Evolutionary conservation across 2,329 filamentous ascomycete genomes (phyloP), one percentile per base, ranked within the genome.

Genomic region (Lanzia echinophila): DNA sequence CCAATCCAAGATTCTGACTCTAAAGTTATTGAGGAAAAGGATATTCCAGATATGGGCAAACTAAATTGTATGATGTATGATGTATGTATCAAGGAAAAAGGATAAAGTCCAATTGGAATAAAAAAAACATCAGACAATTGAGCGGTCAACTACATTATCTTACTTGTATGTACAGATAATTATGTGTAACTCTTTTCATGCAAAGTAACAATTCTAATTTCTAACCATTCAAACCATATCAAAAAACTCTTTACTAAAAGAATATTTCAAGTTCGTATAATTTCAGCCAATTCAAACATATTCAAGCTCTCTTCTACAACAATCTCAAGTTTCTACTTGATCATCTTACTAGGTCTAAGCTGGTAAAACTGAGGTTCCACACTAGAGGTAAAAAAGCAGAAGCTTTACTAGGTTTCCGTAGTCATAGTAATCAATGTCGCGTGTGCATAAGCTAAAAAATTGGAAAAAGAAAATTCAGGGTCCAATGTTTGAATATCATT

Each of bases 361-460:
- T 8, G 24, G 24, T 28, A 28, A 28, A 28, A 28, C 24, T 28
- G n/a, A n/a, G n/a, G n/a, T n/a, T 39, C 36, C 36, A 39, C n/a
- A 15, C n/a, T n/a, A n/a, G n/a, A n/a, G n/a, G n/a, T n/a, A n/a
- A 17, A 17, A 15, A 3, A 17, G 19, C n/a, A 2, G 36, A 39
- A 15, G 42, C n/a, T 45, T 20, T 20, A 32, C 42, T 20, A 24
- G 13, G 15, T 24, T 10, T 28, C 45, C 31, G 15, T n/a, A 17
- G 12, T 15, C n/a, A 6, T 31, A 11, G 8, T 20, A 19, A 22
- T n/a, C 17, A 32, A 46, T 58, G 58, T 58, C 56, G 54, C 57
- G 56, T 58, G 59, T 53, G 52, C 55, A 49, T 34, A 39, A 22
- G 45, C 45, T 47, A 47, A 47, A 36, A 19, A 15, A 20, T n/a